Conservation (phyloP, 148 eudicot genomes). For the Camellia sinensis region DNA sequence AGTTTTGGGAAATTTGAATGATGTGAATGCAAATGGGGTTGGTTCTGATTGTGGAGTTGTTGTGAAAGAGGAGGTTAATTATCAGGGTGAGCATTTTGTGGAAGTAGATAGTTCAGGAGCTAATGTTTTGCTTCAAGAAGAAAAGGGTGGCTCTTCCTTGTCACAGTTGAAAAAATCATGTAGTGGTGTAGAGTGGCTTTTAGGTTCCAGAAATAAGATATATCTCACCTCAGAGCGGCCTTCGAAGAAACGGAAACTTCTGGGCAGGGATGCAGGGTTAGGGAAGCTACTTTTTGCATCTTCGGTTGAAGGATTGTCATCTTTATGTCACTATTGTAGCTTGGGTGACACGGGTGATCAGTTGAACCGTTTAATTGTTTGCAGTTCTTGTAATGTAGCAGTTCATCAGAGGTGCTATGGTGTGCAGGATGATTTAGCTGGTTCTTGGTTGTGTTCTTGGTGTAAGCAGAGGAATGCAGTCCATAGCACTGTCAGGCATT, state of each 20-base stretch:
- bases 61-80: slow-evolving; percentile 24
- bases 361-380: slow-evolving; percentile 64
- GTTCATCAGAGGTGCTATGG: slow-evolving; percentile 96
- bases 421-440: slow-evolving; percentile 59
- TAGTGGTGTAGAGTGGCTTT: slow-evolving; percentile 88
- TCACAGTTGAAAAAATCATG: slow-evolving; percentile 22
- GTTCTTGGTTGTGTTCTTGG: slow-evolving; percentile 77
- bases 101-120: slow-evolving; percentile 39
- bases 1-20: slow-evolving; percentile 32
- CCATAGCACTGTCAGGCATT: slow-evolving; percentile 42
- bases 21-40: slow-evolving; percentile 13
- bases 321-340: slow-evolving; percentile 82
- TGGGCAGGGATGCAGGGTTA: slow-evolving; percentile 76
- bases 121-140: slow-evolving; percentile 2
- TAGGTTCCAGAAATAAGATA: slow-evolving; percentile 83
- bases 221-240: slow-evolving; percentile 76
- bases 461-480: slow-evolving; percentile 53
- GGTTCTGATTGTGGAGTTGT: slow-evolving; percentile 2
- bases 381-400: slow-evolving; percentile 65
- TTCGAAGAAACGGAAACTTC: slow-evolving; percentile 79
- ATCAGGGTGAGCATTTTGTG: slow-evolving; percentile 29
- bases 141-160: slow-evolving; percentile 23
- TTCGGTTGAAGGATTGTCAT: slow-evolving; percentile 59
- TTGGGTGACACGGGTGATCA: slow-evolving; percentile 67
- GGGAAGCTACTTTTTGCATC: slow-evolving; percentile 69